These are phyloP conservation scores for Smittium mucronatum DNA, from an alignment of 371 early-diverging fungal genomes.

Conservation along the genomic window DNA sequence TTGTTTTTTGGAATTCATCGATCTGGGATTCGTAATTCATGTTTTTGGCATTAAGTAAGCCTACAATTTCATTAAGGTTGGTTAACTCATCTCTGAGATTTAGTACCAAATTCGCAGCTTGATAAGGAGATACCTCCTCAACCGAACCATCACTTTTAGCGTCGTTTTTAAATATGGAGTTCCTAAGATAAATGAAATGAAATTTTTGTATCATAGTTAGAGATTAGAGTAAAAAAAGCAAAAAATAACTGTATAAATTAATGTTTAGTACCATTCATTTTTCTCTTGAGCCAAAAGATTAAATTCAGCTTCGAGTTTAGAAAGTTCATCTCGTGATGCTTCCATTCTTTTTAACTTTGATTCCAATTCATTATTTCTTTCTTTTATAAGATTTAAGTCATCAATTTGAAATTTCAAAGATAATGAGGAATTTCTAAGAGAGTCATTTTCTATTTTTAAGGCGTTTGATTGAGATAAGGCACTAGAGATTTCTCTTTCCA, in stretches of 20 bases:
- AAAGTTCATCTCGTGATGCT: slow-evolving; percentile 18
- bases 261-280: slow-evolving; percentile 22
- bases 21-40: not conserved
- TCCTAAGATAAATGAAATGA: not conserved
- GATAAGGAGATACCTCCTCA: not conserved
- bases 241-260: too few relatives aligned
- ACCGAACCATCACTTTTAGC: not conserved
- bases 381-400: slow-evolving; percentile 26
- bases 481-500: slow-evolving; percentile 29
- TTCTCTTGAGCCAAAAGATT: slow-evolving; percentile 31
- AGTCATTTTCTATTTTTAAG: slow-evolving; percentile 29
- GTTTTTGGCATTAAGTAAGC: not conserved
- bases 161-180: not conserved
- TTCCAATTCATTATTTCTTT: slow-evolving; percentile 30
- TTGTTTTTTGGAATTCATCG: not conserved
- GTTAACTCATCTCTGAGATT: not conserved
- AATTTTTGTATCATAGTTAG: too few relatives aligned
- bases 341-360: slow-evolving; percentile 24
- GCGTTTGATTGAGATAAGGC: slow-evolving; percentile 31
- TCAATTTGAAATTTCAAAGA: slow-evolving; percentile 21
- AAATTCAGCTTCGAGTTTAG: slow-evolving; percentile 25
- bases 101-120: not conserved
- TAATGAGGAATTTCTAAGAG: slow-evolving; percentile 20
- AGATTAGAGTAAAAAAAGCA: not conserved
- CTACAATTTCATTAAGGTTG: not conserved